Base-by-base conservation (phyloP, 2,329 filamentous ascomycete species). In the Colletotrichum tamarilloi region DNA sequence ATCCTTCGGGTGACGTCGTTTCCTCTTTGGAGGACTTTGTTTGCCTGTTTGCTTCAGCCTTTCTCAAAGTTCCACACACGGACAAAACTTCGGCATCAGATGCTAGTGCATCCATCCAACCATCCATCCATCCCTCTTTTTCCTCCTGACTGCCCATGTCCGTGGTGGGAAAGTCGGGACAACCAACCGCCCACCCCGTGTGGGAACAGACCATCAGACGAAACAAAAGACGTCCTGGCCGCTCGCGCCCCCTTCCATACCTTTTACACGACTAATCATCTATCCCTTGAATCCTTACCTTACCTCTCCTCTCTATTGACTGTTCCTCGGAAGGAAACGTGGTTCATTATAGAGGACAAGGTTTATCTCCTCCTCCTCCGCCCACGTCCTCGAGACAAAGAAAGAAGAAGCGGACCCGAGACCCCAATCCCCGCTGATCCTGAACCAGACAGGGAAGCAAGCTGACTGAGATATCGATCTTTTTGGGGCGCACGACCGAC, bases 201-300 rank as follows among this genome's bases (percentile, higher is more conserved):
- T n/a, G 66, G 46, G 66, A 64, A 73, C 70, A 28, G 59, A 28
- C 66, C 66, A 64, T 69, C 70, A 56, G 70, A 73, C 66, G 70
- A 73, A 73, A 73, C 66, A 69, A 64, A 65, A 64, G 28, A 69
- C 59, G 58, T 7, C 52, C 11, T 49, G 42, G 42, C 42, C 42
- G 19, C 42, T 42, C 38, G 38, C 42, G 6, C 42, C 59, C 66
- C 65, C 46, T 62, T n/a, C 56, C 11, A n/a, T 19, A 30, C 35
- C 26, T 35, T 16, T 56, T 60, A 32, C 28, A 32, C 28, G 30
- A 22, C 22, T 35, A 24, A 58, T 35, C 19, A 49, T 22, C 42
- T 49, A 22, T 49, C 19, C 42, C 42, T 49, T 49, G 42, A n/a
- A 38, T 16, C 46, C n/a, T 55, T 16, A 42, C 38, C 38, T 19